Conservation (phyloP, 192 early-diverging fungal species). For the Entophlyctis luteolus region DNA sequence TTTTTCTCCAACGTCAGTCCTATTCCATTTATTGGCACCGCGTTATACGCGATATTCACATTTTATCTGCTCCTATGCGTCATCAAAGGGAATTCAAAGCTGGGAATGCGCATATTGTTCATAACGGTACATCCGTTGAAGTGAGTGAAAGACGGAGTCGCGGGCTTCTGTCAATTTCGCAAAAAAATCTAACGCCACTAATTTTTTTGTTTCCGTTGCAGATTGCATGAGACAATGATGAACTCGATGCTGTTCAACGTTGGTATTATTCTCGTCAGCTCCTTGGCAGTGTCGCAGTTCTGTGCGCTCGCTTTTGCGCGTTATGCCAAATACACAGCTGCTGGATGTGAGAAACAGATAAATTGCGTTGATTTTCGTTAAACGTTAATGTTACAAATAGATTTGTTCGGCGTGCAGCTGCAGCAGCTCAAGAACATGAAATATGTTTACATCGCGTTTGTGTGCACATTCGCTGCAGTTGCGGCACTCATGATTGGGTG, state of each 20-base stretch:
- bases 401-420: conserved; percentile 55
- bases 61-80: conserved; percentile 59
- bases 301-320: conserved; percentile 49
- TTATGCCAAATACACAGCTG: conserved; percentile 52
- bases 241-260: conserved; percentile 57
- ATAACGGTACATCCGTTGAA: conserved; percentile 56
- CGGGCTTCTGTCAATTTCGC: neutral
- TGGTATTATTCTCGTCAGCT: conserved; percentile 53
- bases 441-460: conserved; percentile 51
- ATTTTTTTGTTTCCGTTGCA: conserved; percentile 23
- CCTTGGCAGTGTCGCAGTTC: conserved; percentile 57
- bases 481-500: conserved; percentile 38
- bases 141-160: no score
- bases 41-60: conserved; percentile 53
- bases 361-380: no score
- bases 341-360: conserved; percentile 39
- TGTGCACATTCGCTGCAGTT: conserved; percentile 46
- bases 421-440: conserved; percentile 46
- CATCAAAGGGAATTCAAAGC: conserved; percentile 51
- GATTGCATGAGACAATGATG: conserved; percentile 62
- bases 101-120: conserved; percentile 59
- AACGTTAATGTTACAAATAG: conserved; percentile 5
- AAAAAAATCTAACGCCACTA: neutral
- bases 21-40: conserved; percentile 57
- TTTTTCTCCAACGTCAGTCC: conserved; percentile 40